Percentiles rank a stretch among this genome's conserved stretches.
Evolutionary conservation across 2,329 filamentous ascomycete genomes (phyloP).

Genomic region (Ustulina deusta): DNA sequence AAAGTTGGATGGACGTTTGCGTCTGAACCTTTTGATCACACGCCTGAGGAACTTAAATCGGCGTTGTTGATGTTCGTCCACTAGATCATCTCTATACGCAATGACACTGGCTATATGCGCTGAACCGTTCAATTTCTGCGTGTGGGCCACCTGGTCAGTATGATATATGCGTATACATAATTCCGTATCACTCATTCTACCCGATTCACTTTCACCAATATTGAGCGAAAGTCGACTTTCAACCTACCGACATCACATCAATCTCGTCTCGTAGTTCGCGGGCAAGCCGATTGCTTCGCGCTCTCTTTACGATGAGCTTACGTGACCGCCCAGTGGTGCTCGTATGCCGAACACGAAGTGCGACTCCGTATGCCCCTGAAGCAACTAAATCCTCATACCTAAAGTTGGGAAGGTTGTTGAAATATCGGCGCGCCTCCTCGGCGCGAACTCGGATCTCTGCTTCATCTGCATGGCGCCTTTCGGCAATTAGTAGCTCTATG

Average conservation of each 20-base stretch:
- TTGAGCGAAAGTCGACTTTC: no score
- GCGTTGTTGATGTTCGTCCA: neutral
- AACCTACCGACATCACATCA: slow-evolving; percentile 27
- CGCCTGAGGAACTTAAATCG: neutral
- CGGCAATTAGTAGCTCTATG: neutral
- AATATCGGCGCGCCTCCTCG: neutral
- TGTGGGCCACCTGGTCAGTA: neutral
- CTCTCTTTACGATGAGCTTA: slow-evolving; percentile 32
- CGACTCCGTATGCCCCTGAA: neutral
- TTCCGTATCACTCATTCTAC: neutral
- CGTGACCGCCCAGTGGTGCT: neutral
- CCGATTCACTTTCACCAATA: neutral
- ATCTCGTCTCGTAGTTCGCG: slow-evolving; percentile 26
- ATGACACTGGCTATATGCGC: slow-evolving; percentile 33
- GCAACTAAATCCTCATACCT: neutral
- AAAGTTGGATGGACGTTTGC: neutral
- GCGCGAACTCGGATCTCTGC: neutral
- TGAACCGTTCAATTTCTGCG: slow-evolving; percentile 32
- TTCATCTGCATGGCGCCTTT: neutral
- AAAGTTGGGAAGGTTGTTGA: neutral
- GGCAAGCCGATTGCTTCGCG: neutral
- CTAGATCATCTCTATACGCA: slow-evolving; percentile 16
- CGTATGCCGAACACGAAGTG: slow-evolving; percentile 30
- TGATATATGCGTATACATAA: neutral
- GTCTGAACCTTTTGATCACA: neutral